Evolutionary conservation across 1,139 yeast genomes (phyloP), one percentile per base, ranked within the genome.

Genomic region (Pichia sp.): DNA sequence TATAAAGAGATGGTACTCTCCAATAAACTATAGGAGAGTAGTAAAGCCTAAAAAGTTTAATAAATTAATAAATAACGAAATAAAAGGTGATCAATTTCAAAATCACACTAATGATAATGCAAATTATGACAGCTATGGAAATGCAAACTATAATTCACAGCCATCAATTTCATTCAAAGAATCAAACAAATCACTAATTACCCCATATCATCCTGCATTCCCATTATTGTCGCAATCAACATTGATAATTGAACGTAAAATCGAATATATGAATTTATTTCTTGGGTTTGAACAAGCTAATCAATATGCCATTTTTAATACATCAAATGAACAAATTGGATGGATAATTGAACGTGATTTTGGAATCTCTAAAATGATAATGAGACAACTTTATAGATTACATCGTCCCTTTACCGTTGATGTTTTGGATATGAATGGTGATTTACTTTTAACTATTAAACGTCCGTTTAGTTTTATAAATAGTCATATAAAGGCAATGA

Each of bases 231-330:
- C 50, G 25, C 88, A 86, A 59, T 97, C 97, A 0, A 85, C 92
- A 4, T 66, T 92, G 34, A 89, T 90, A 1, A 79, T 92, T 46
- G 96, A 90, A 62, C 74, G 98, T 50, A 85, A 87, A 61, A 71
- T 92, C 36, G 97, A 92, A 65, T 75, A 84, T 68, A 82, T 88
- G 88, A 90, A 88, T 61, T 72, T 92, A 16, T 76, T 89, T 47
- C 63, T 90, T 35, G 97, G 97, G 1, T 86, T 86, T 59, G 97
- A 92, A 64, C 97, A 90, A 67, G 89, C 95, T 1, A 90, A 90
- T 63, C 69, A 74, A 55, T 92, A 90, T 64, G 74, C 76, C 15
- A 76, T 92, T 41, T 73, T 84, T 80, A 85, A 88, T 63, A 74
- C 84, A 0, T 57, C 69, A 53, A 97, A 97, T 2, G 73, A 79